Percentiles rank a stretch among this genome's conserved stretches.
Conservation (phyloP, 345 rosid species). For the Lepidium sativum region DNA sequence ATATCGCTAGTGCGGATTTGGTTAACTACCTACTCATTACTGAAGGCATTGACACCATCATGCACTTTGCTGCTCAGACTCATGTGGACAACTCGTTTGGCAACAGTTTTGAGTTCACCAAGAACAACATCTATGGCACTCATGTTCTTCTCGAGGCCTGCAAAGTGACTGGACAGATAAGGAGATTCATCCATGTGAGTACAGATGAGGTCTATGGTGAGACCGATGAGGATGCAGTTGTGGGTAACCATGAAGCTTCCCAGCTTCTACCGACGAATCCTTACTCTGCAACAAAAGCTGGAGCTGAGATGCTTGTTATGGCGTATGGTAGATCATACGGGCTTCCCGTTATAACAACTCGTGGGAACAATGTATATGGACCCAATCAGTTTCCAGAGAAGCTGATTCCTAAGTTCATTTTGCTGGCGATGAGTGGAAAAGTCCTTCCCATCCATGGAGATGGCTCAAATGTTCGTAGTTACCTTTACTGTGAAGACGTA, state of each 20-base stretch:
- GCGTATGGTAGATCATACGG: slow-evolving; percentile 81
- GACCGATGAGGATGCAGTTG: slow-evolving; percentile 81
- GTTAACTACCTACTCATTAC: slow-evolving; percentile 82
- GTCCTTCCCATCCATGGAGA: slow-evolving; percentile 78
- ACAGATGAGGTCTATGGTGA: slow-evolving; percentile 86
- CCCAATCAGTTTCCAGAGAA: slow-evolving; percentile 80
- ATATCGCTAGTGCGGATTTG: slow-evolving; percentile 68
- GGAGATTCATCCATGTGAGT: slow-evolving; percentile 77
- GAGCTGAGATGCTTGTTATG: slow-evolving; percentile 91
- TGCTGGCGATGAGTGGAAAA: slow-evolving; percentile 52
- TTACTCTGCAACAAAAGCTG: slow-evolving; percentile 78
- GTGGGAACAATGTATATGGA: slow-evolving; percentile 85
- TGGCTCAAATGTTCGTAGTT: slow-evolving; percentile 69
- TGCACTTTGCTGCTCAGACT: slow-evolving; percentile 88
- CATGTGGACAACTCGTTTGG: slow-evolving; percentile 83
- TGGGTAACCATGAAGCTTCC: slow-evolving; percentile 80
- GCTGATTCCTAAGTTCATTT: slow-evolving; percentile 69
- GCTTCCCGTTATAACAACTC: slow-evolving; percentile 72
- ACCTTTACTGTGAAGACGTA: slow-evolving; percentile 71
- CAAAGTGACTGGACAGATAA: slow-evolving; percentile 76
- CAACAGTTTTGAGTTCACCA: slow-evolving; percentile 80
- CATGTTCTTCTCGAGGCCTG: slow-evolving; percentile 81
- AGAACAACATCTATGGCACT: slow-evolving; percentile 73
- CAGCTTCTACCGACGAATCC: slow-evolving; percentile 84
- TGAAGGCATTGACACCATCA: slow-evolving; percentile 72